Evolutionary conservation across 257 asterid genomes (phyloP).

Genomic region (Penstemon eatonii): DNA sequence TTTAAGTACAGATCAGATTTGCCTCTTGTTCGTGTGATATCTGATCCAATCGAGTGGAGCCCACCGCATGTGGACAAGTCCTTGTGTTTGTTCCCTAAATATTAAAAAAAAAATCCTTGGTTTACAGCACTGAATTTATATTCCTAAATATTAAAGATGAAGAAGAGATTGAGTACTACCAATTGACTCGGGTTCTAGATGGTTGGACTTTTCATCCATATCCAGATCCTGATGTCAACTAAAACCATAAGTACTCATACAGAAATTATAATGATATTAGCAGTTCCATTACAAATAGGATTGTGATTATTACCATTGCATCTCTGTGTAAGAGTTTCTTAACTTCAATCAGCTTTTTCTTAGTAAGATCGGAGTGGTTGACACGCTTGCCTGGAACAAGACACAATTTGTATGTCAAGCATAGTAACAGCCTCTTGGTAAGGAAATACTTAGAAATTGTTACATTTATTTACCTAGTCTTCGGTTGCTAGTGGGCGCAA

Average conservation of each 20-base stretch:
- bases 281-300: conserved; percentile 8
- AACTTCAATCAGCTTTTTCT: conserved; percentile 69
- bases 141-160: conserved; percentile 11
- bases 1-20: conserved; percentile 43
- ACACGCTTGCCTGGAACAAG: conserved; percentile 78
- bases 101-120: conserved; percentile 9
- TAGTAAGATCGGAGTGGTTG: conserved; percentile 77
- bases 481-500: conserved; percentile 73
- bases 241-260: conserved; percentile 16
- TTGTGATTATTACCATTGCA: conserved; percentile 46
- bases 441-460: neutral
- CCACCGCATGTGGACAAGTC: conserved; percentile 92
- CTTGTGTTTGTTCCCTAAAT: conserved; percentile 44
- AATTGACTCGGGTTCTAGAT: conserved; percentile 35
- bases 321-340: conserved; percentile 56
- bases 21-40: conserved; percentile 71
- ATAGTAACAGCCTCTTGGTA: conserved; percentile 3
- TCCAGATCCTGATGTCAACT: conserved; percentile 55
- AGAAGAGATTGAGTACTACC: conserved; percentile 33
- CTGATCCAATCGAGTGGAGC: conserved; percentile 89
- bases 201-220: conserved; percentile 42
- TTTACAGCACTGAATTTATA: neutral
- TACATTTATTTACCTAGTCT: conserved; percentile 57
- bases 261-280: conserved; percentile 12
- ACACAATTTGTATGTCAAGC: conserved; percentile 20